Conservation (phyloP, 1,139 yeast genomes). For the Blastobotrys niveus region DNA sequence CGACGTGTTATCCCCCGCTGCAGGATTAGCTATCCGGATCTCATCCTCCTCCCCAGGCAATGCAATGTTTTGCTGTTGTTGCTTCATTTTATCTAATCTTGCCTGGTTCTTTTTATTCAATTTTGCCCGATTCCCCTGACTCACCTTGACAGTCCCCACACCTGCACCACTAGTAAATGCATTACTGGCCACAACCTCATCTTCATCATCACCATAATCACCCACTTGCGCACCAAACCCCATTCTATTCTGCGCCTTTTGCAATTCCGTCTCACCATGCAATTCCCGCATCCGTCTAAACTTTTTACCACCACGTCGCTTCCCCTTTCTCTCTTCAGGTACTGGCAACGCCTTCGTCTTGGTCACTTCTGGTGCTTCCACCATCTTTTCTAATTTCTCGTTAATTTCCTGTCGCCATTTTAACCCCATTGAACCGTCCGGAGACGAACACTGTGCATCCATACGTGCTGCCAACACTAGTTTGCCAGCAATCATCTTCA, state of each 20-base stretch:
- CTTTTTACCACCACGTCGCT: conserved; percentile 81
- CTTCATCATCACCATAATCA: conserved; percentile 45
- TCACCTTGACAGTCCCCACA: neutral
- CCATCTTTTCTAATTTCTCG: conserved; percentile 60
- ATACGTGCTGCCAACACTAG: conserved; percentile 77
- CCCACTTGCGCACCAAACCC: conserved; percentile 73
- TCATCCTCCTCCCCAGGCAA: conserved; percentile 3
- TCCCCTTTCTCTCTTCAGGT: conserved; percentile 72
- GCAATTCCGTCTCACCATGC: conserved; percentile 72
- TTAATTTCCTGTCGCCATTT: conserved; percentile 56
- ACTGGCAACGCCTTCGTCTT: conserved; percentile 74
- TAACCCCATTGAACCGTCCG: conserved; percentile 53
- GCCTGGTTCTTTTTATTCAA: conserved; percentile 9
- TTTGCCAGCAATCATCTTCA: conserved; percentile 77
- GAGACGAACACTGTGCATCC: conserved; percentile 46
- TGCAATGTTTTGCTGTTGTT: neutral
- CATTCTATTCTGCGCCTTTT: conserved; percentile 79
- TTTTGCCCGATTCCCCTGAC: conserved; percentile 2
- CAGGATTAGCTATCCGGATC: neutral
- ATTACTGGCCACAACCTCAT: neutral
- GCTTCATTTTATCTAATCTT: conserved; percentile 5
- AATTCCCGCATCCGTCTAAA: conserved; percentile 75
- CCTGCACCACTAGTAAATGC: neutral
- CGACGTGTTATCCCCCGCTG: neutral
- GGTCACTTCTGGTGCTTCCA: conserved; percentile 69